Conservation (phyloP, 164 flowering plant species). For the Nymphaea colorata region DNA sequence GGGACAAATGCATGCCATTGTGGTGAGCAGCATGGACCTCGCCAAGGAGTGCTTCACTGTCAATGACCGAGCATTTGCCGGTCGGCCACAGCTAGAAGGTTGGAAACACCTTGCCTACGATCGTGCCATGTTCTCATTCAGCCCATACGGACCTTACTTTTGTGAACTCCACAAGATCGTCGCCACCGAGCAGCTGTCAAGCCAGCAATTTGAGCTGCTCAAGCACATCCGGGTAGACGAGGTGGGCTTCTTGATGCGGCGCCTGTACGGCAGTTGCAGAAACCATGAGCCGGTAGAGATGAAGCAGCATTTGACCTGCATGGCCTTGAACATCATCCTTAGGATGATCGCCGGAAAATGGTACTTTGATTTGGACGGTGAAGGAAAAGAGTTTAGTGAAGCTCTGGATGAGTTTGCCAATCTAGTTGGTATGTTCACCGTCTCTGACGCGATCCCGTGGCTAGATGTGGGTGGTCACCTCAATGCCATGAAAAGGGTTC, state of each 20-base stretch:
- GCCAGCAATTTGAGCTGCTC: constrained; percentile 7
- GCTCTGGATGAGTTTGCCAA: not conserved
- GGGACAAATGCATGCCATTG: constrained; percentile 5
- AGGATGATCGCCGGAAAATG: constrained; percentile 16
- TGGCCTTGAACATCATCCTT: constrained; percentile 8
- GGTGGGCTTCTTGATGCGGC: constrained; percentile 5
- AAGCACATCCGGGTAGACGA: constrained; percentile 8
- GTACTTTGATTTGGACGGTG: constrained; percentile 1
- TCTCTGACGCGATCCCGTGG: constrained; percentile 17
- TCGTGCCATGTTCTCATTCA: constrained; percentile 10
- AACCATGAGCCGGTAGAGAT: constrained; percentile 9
- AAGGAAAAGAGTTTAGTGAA: not conserved
- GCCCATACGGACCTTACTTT: constrained; percentile 21
- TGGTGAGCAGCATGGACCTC: constrained; percentile 8
- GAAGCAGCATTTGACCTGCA: constrained; percentile 7
- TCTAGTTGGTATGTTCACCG: constrained; percentile 3
- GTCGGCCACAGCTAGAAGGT: constrained; percentile 1
- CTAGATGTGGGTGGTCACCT: no score
- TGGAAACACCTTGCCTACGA: constrained; percentile 10
- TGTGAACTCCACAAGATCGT: constrained; percentile 17
- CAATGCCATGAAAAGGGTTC: constrained; percentile 11
- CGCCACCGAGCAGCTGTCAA: constrained; percentile 12
- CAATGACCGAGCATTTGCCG: constrained; percentile 5
- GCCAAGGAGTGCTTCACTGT: constrained; percentile 14
- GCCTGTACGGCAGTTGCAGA: constrained; percentile 4